Evolutionary conservation across 2,329 filamentous ascomycete genomes (phyloP), one percentile per base, ranked within the genome.

Genomic region (Xenoacremonium recifei): DNA sequence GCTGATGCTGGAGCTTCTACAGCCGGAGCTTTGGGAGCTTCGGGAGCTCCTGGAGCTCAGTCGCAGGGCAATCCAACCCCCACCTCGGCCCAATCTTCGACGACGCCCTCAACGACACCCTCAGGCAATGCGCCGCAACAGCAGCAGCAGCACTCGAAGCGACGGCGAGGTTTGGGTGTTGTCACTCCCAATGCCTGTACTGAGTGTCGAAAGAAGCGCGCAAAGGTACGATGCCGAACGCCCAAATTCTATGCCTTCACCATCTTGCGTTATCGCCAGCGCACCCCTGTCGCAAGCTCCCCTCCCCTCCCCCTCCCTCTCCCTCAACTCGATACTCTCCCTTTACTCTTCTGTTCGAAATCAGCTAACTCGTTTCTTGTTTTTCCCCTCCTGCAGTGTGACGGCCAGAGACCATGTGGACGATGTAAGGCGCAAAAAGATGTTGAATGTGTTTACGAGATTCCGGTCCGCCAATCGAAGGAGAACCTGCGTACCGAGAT

Each of bases 381-480:
- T 12, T 20, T 18, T 20, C 2, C 25, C 20, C 25, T 30, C 29
- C 36, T 42, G 23, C 45, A 81, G 78, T 84, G 80, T 54, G 80
- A 84, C 53, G 80, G 80, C 6, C 66, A 74, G 36, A 70, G 57
- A 21, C 79, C 78, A 3, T 82, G 78, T 49, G 68, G 69, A 23
- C 69, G 80, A 46, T 84, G 80, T 62, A 71, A 66, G 44, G 49
- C 64, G 1, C 79, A 82, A 48, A 75, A 73, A 40, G 73, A 76
- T 21, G 62, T 72, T 29, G 72, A 80, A 18, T 84, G 80, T 47
- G 57, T 80, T 18, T 84, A 84, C 64, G 79, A 84, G 50, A 58
- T 81, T 6, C 80, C 80, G 0, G 73, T 84, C 5, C 78, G 80
- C 33, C 79, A 82, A 50, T 82, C 79, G 10, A 84, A 84, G 47